Percentiles rank a stretch among this genome's conserved stretches.
phyloP scores from a whole-genome alignment of 129 eudicot species.

The Oenanthe sinensis region DNA sequence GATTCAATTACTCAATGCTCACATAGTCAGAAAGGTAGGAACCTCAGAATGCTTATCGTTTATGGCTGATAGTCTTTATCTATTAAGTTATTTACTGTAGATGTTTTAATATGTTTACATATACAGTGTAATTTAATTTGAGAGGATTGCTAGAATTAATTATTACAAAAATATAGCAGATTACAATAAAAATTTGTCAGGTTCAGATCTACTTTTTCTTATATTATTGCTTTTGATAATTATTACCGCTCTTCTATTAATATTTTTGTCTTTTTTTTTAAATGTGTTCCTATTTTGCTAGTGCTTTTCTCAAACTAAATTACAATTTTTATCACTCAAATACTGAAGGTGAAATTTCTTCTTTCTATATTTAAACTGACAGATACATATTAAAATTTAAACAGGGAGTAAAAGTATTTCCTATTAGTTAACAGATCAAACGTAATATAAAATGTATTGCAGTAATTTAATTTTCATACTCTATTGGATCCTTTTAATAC shows the following conservation, averaged over 20 bases:
- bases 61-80: neutral
- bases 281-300: neutral
- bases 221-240: neutral
- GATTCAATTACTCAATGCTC: conserved; percentile 95
- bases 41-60: neutral
- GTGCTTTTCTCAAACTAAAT: neutral
- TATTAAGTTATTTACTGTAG: too few species aligned
- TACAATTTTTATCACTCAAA: neutral
- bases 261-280: neutral
- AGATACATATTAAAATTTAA: neutral
- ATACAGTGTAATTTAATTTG: neutral
- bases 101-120: neutral
- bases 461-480: neutral
- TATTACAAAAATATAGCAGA: neutral
- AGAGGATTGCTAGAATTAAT: neutral
- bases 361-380: neutral
- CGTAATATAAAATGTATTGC: neutral
- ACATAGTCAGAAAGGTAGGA: conserved; percentile 78
- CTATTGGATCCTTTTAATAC: neutral
- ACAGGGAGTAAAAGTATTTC: neutral
- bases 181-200: neutral
- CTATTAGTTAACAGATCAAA: neutral
- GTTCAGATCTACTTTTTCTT: neutral
- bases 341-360: neutral
- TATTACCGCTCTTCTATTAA: neutral